Conservation (phyloP, 805 yeast genomes). For the Vanderwaltozyma tropicalis region DNA sequence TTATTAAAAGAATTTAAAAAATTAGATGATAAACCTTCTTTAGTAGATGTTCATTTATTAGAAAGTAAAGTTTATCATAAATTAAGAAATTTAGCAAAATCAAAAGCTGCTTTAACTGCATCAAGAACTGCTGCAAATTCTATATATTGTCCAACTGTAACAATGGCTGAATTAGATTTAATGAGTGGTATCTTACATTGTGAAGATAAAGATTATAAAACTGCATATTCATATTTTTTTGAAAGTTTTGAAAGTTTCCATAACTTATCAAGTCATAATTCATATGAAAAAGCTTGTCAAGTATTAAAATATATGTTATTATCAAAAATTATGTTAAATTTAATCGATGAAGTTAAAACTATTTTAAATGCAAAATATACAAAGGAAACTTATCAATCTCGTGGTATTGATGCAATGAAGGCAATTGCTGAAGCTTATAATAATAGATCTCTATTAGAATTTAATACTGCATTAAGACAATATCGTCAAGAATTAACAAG, state of each 20-base stretch:
- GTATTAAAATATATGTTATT: slow-evolving; percentile 87
- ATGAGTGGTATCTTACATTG: slow-evolving; percentile 94
- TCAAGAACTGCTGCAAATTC: slow-evolving; percentile 98
- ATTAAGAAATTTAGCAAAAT: slow-evolving; percentile 79
- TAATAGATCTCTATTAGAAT: slow-evolving; percentile 81
- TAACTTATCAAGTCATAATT: slow-evolving; percentile 33
- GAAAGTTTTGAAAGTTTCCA: slow-evolving; percentile 91
- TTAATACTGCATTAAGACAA: slow-evolving; percentile 68
- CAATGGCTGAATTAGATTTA: slow-evolving; percentile 89
- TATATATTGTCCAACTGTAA: slow-evolving; percentile 85
- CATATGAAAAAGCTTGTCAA: slow-evolving; percentile 59
- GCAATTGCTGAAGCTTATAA: slow-evolving; percentile 84
- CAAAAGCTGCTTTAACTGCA: slow-evolving; percentile 84
- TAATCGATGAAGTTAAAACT: slow-evolving; percentile 74
- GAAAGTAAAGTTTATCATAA: slow-evolving; percentile 88
- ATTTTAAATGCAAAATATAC: slow-evolving; percentile 67
- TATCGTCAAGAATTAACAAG: slow-evolving; percentile 68
- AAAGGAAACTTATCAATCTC: slow-evolving; percentile 57
- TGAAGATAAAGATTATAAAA: slow-evolving; percentile 92
- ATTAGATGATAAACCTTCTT: slow-evolving; percentile 87
- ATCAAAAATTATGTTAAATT: slow-evolving; percentile 85
- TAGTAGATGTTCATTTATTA: slow-evolving; percentile 89
- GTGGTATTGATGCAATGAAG: slow-evolving; percentile 91
- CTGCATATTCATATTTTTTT: slow-evolving; percentile 89
- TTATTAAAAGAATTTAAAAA: slow-evolving; percentile 80